phyloP scores from a whole-genome alignment of 441 rosid genomes.

The Capsella rubella region DNA sequence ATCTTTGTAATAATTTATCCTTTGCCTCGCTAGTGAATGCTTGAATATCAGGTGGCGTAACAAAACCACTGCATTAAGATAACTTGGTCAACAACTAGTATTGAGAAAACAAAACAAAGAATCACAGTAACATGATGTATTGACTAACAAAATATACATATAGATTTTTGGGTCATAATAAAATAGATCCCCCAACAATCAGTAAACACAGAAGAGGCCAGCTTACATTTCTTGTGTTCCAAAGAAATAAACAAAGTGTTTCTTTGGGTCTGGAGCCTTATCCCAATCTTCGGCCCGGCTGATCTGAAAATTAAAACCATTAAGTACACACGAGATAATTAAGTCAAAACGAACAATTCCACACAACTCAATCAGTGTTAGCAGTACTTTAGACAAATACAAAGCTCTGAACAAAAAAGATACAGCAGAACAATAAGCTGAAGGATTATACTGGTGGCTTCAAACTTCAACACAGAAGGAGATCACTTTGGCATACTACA shows the following conservation, averaged over 20 bases:
- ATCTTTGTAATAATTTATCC: constrained; percentile 67
- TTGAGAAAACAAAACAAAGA: constrained; percentile 18
- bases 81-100: constrained; percentile 27
- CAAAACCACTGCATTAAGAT: constrained; percentile 79
- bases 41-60: constrained; percentile 85
- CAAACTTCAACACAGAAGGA: neutral
- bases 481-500: neutral
- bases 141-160: constrained; percentile 1
- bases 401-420: neutral
- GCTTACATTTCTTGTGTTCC: constrained; percentile 98
- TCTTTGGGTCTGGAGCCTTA: constrained; percentile 77
- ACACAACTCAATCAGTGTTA: constrained; percentile 18
- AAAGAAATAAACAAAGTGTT: constrained; percentile 86
- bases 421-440: constrained; percentile 10
- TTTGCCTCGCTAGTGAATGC: constrained; percentile 80
- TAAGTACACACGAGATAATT: constrained; percentile 24
- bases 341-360: constrained; percentile 20
- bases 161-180: neutral
- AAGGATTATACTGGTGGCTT: constrained; percentile 11
- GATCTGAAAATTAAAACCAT: constrained; percentile 66
- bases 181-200: constrained; percentile 2
- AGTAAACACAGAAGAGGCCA: constrained; percentile 16
- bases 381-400: constrained; percentile 21
- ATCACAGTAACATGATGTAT: constrained; percentile 21
- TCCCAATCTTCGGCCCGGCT: constrained; percentile 92